Conservation (phyloP, 2,329 filamentous ascomycete genomes). For the Fusarium pseudonygamai region DNA sequence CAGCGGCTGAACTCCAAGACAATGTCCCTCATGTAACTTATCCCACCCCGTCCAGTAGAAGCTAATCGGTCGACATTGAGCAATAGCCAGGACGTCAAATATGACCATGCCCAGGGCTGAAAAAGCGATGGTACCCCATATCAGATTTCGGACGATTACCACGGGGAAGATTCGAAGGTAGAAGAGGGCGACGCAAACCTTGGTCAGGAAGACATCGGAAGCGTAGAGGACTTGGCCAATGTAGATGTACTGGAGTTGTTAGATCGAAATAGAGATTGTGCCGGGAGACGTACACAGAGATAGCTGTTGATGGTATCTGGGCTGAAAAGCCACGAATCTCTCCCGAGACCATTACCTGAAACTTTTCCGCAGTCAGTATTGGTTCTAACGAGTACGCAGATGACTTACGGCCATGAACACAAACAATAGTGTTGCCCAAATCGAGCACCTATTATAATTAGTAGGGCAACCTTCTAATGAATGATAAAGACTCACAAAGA, state of each 20-base stretch:
- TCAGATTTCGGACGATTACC: background rate
- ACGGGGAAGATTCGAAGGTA: constrained; percentile 25
- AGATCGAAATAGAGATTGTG: background rate
- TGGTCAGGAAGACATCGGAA: background rate
- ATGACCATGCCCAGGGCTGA: background rate
- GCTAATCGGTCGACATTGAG: constrained; percentile 9
- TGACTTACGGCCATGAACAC: background rate
- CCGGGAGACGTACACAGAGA: background rate
- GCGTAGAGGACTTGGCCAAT: constrained; percentile 11
- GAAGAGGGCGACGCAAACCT: constrained; percentile 14
- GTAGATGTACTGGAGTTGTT: background rate
- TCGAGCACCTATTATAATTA: background rate
- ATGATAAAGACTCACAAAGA: background rate
- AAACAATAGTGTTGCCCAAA: background rate
- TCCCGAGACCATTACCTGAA: constrained; percentile 1
- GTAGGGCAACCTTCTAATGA: accelerated
- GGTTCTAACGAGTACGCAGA: accelerated
- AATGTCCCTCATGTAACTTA: background rate
- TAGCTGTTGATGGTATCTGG: background rate
- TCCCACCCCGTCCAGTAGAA: constrained; percentile 23
- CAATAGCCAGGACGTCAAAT: background rate
- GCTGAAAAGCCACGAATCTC: constrained; percentile 8
- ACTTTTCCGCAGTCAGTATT: background rate
- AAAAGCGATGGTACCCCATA: constrained; percentile 11
- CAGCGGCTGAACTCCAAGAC: constrained; percentile 8